Evolutionary conservation across 768 basidiomycete species (phyloP).

Genomic region (Xerocomellus dryophilus): DNA sequence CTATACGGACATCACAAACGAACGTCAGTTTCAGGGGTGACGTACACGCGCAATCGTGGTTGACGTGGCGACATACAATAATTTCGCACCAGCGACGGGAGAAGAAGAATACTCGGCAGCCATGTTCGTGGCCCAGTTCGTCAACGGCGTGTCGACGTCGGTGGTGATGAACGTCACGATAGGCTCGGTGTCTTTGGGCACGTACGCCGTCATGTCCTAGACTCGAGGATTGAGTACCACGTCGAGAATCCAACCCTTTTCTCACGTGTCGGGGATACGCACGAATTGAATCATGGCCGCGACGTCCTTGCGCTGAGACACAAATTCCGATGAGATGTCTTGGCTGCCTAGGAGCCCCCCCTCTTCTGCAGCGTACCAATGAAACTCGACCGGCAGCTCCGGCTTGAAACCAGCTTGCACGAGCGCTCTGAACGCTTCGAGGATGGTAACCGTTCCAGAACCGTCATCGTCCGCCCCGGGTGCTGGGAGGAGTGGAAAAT

Average conservation of each 20-base stretch:
- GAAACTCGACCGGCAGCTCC: conserved; percentile 66
- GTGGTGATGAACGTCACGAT: conserved; percentile 31
- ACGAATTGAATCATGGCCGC: conserved; percentile 51
- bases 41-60: no score
- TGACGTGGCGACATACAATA: conserved; percentile 27
- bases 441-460: conserved; percentile 69
- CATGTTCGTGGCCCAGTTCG: conserved; percentile 33
- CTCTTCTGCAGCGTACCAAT: conserved; percentile 81
- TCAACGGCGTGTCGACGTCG: conserved; percentile 45
- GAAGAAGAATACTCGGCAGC: conserved; percentile 31
- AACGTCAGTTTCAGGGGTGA: neutral
- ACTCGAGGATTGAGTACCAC: no score
- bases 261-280: conserved; percentile 18
- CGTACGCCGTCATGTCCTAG: conserved; percentile 39
- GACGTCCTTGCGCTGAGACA: conserved; percentile 41
- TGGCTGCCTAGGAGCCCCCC: conserved; percentile 32
- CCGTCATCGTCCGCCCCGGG: conserved; percentile 53
- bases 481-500: conserved; percentile 39
- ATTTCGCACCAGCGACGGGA: conserved; percentile 17
- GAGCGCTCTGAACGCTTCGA: conserved; percentile 73
- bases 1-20: neutral
- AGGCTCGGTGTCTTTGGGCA: conserved; percentile 9
- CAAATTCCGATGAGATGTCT: conserved; percentile 51
- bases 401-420: conserved; percentile 68
- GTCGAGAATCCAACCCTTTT: no score